Evolutionary conservation across 192 early-diverging fungal species (phyloP), one percentile per base, ranked within the genome.

Genomic region (Coemansia sp.): DNA sequence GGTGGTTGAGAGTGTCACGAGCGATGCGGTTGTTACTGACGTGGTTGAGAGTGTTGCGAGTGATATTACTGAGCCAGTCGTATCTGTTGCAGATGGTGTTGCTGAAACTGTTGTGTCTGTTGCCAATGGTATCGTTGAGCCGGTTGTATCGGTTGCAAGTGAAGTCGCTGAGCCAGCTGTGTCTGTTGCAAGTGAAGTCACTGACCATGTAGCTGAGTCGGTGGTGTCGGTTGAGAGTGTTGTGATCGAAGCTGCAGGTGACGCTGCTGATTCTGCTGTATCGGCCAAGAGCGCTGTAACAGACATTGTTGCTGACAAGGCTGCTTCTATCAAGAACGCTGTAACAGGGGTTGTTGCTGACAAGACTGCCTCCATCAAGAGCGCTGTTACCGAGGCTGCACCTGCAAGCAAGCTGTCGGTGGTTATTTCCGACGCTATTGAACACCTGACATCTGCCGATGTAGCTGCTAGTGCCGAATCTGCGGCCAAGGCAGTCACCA

Each of bases 1-100:
- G 17, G 54, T n/a, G 17, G 31, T 18, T 23, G 54, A 56, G 28
- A 12, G 15, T 15, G 40, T 44, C 40, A 44, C 15, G 14, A 44
- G 26, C 28, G 15, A 56, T n/a, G 50, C 49, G 12, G 1, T 50
- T 34, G 50, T 37, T 3, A 20, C 53, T 50, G 49, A 23, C 25
- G 52, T 12, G 3, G 28, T 14, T 28, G 52, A 20, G 4, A 28
- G 14, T 4, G 21, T 60, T 18, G 55, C 61, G 20, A 44, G 55
- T 5, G 15, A n/a, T 37, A n/a, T 55, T 46, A 26, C 57, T 9
- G 49, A 70, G 28, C 21, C 61, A 0, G 50, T 53, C 38, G 68
- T 36, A 20, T 47, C 38, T 5, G 44, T 46, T 56, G 53, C 15
- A 3, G 14, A 4, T 14, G 2, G 3, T 44, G 14, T n/a, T 44